Conservation (phyloP, 805 yeast genomes). For the Blastobotrys terrestris region DNA sequence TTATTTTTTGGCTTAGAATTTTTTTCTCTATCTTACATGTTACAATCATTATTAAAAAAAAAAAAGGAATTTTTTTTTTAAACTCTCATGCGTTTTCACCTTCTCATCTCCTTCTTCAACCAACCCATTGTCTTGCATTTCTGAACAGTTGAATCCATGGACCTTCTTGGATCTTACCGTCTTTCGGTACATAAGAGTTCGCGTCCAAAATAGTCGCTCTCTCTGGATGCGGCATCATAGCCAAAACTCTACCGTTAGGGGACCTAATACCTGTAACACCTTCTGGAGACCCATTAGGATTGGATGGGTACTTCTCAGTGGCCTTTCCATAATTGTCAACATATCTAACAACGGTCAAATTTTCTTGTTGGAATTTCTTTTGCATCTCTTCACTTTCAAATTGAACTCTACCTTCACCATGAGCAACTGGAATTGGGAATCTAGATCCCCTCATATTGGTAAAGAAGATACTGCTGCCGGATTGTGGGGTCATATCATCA, state of each 20-base stretch:
- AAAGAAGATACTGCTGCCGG: conserved; percentile 55
- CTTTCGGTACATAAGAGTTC: conserved; percentile 84
- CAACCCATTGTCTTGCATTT: conserved; percentile 91
- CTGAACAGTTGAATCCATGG: conserved; percentile 94
- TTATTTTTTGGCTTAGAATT: too few relatives aligned
- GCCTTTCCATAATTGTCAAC: conserved; percentile 86
- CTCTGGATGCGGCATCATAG: conserved; percentile 99
- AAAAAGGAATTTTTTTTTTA: too few relatives aligned
- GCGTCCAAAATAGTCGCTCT: conserved; percentile 83
- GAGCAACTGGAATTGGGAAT: conserved; percentile 96
- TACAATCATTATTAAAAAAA: too few relatives aligned
- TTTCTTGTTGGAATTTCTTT: conserved; percentile 41
- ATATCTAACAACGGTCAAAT: conserved; percentile 63
- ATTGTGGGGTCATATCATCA: conserved; percentile 35
- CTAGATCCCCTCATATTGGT: conserved; percentile 89
- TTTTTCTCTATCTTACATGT: neutral
- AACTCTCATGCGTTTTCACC: too few relatives aligned
- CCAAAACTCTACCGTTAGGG: conserved; percentile 90
- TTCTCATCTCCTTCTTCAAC: conserved; percentile 15
- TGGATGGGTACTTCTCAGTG: conserved; percentile 81
- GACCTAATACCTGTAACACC: conserved; percentile 91
- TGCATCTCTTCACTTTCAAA: conserved; percentile 47
- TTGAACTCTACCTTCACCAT: conserved; percentile 93
- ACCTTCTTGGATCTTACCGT: conserved; percentile 70
- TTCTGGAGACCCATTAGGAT: conserved; percentile 92